phyloP scores from a whole-genome alignment of 2,329 filamentous ascomycete genomes.

The Alternaria hordeiaustralica region DNA sequence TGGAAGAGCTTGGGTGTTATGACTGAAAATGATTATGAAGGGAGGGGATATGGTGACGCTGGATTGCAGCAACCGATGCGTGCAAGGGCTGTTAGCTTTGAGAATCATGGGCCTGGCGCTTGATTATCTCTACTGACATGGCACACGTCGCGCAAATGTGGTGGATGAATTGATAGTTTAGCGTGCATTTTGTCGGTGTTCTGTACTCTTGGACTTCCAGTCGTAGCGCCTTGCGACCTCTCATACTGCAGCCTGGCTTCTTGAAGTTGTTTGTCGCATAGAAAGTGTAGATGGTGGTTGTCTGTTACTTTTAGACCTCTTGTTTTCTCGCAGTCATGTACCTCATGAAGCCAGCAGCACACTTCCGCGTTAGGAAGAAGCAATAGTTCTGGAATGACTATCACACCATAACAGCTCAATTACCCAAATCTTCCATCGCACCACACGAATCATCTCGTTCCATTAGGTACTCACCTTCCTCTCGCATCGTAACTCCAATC shows the following conservation, averaged over 20 bases:
- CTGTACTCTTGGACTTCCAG: neutral
- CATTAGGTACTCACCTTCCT: neutral
- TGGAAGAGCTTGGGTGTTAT: constrained; percentile 4
- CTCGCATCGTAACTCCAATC: neutral
- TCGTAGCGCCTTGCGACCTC: neutral
- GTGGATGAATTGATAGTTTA: neutral
- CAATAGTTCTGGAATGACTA: neutral
- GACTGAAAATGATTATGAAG: constrained; percentile 1
- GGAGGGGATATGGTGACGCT: neutral
- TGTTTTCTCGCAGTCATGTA: neutral
- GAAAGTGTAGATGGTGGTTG: neutral
- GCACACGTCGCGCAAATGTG: neutral
- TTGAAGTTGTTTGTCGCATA: neutral
- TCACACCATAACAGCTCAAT: neutral
- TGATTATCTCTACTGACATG: neutral
- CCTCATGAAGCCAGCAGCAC: neutral
- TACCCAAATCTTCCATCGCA: neutral
- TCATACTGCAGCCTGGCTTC: neutral
- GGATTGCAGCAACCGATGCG: neutral
- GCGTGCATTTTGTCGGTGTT: neutral
- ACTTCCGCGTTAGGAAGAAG: neutral
- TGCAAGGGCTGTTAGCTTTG: neutral
- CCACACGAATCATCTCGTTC: neutral
- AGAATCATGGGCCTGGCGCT: neutral
- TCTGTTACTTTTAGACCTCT: neutral